These are phyloP conservation scores for Maudiozyma turicensis DNA, from an alignment of 805 yeast genomes.

Conservation along the genomic window DNA sequence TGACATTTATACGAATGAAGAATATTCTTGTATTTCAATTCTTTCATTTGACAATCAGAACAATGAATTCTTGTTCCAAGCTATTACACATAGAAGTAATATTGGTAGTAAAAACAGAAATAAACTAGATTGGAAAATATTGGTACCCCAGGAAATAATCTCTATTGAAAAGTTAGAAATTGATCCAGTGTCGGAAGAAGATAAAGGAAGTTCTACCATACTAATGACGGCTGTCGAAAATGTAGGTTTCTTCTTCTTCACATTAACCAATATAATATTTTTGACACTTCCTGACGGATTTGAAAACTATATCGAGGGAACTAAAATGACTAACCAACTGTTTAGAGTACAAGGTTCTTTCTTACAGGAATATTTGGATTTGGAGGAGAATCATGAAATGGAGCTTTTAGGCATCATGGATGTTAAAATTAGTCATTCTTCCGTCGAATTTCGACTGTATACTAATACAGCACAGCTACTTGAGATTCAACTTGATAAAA, in stretches of 20 bases:
- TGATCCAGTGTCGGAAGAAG: background rate
- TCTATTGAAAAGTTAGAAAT: background rate
- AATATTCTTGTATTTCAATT: slow-evolving; percentile 9
- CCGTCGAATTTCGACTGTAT: background rate
- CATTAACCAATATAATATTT: slow-evolving; percentile 6
- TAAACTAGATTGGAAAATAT: slow-evolving; percentile 1
- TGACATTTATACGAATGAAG: slow-evolving; percentile 11
- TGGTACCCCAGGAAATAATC: slow-evolving; percentile 1
- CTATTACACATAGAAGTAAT: slow-evolving; percentile 1
- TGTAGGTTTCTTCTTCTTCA: slow-evolving; percentile 16
- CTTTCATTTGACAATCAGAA: slow-evolving; percentile 2
- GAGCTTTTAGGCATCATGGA: background rate
- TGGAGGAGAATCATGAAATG: background rate
- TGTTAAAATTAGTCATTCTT: background rate
- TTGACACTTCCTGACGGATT: slow-evolving; percentile 12
- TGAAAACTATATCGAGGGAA: slow-evolving; percentile 10
- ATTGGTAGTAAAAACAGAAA: background rate
- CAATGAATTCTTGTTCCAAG: slow-evolving; percentile 5
- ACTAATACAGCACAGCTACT: background rate
- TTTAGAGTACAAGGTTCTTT: slow-evolving; percentile 2
- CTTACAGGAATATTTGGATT: background rate
- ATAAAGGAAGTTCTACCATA: background rate
- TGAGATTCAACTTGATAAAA: background rate
- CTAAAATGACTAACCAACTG: slow-evolving; percentile 1
- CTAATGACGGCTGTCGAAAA: slow-evolving; percentile 10